phyloP scores from a whole-genome alignment of 345 rosid genomes.

The Noccaea bulbosa region DNA sequence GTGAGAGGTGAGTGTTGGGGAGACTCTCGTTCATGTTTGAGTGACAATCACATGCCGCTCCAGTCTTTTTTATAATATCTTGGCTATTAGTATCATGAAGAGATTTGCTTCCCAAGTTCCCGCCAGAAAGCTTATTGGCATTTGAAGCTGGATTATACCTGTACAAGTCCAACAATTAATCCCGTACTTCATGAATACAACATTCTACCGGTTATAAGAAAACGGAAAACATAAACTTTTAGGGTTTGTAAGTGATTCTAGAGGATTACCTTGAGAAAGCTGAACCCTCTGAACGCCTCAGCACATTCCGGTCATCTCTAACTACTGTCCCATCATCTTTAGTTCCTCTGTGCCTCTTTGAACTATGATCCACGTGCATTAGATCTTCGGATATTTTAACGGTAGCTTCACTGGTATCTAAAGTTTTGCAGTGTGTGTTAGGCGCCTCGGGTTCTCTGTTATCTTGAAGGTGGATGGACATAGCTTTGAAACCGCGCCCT shows the following conservation, averaged over 20 bases:
- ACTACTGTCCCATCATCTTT: slow-evolving; percentile 42
- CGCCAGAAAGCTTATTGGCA: slow-evolving; percentile 57
- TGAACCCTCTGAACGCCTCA: slow-evolving; percentile 76
- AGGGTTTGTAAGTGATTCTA: slow-evolving; percentile 1
- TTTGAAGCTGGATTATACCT: slow-evolving; percentile 65
- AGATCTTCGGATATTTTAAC: slow-evolving; percentile 14
- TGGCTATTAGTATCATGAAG: slow-evolving; percentile 50
- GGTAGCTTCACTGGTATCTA: slow-evolving; percentile 29
- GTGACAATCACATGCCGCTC: slow-evolving; percentile 41
- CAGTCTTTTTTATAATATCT: slow-evolving; percentile 51
- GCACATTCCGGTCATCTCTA: slow-evolving; percentile 62
- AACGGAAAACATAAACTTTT: neutral
- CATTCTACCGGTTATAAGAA: neutral
- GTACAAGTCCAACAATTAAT: slow-evolving; percentile 41
- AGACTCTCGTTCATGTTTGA: slow-evolving; percentile 50
- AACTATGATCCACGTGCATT: slow-evolving; percentile 32
- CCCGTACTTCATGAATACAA: slow-evolving; percentile 11
- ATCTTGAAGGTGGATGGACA: slow-evolving; percentile 34
- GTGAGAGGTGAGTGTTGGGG: slow-evolving; percentile 53
- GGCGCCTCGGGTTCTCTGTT: slow-evolving; percentile 31
- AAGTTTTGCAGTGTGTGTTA: slow-evolving; percentile 31
- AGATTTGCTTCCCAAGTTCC: slow-evolving; percentile 60
- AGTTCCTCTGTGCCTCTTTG: slow-evolving; percentile 49
- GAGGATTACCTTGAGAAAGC: slow-evolving; percentile 74
- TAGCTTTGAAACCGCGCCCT: slow-evolving; percentile 32